phyloP scores from a whole-genome alignment of 805 yeast species.

The Metschnikowia kunwiensis region DNA sequence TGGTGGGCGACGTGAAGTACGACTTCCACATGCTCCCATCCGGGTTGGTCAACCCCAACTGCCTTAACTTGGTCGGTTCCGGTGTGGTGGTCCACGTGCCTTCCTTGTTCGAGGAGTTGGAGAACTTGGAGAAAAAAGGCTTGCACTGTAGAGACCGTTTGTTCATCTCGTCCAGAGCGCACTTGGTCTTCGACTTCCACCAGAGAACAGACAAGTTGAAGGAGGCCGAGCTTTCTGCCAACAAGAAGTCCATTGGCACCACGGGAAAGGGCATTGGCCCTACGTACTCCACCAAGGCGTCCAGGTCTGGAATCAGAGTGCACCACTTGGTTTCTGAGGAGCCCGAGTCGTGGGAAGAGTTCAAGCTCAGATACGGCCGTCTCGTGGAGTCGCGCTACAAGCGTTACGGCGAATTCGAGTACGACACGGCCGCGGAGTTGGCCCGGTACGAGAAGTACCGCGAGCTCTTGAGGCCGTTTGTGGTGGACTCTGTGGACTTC shows the following conservation, averaged over 20 bases:
- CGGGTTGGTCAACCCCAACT: constrained; percentile 92
- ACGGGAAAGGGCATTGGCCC: constrained; percentile 99
- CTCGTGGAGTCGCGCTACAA: constrained; percentile 76
- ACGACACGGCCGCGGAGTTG: constrained; percentile 78
- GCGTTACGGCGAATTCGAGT: constrained; percentile 92
- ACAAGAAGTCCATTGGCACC: constrained; percentile 90
- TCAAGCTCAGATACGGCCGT: constrained; percentile 72
- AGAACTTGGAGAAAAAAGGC: constrained; percentile 78
- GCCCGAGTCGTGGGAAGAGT: constrained; percentile 91
- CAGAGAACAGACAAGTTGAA: constrained; percentile 94
- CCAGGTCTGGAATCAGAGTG: constrained; percentile 94
- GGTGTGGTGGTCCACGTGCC: constrained; percentile 97
- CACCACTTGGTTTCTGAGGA: constrained; percentile 91
- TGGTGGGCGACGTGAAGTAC: constrained; percentile 80
- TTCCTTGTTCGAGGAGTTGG: constrained; percentile 84
- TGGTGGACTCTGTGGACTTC: constrained; percentile 85
- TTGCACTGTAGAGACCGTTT: constrained; percentile 70
- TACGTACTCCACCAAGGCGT: constrained; percentile 93
- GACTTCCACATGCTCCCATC: constrained; percentile 99
- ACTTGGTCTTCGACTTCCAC: constrained; percentile 95
- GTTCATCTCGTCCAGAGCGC: constrained; percentile 90
- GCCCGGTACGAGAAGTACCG: constrained; percentile 71
- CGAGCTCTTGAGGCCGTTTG: constrained; percentile 79
- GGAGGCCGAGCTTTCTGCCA: constrained; percentile 80
- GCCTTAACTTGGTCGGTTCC: constrained; percentile 86